Evolutionary conservation across 2,329 filamentous ascomycete species (phyloP).

Genomic region (Phaeosphaeriaceae sp.): DNA sequence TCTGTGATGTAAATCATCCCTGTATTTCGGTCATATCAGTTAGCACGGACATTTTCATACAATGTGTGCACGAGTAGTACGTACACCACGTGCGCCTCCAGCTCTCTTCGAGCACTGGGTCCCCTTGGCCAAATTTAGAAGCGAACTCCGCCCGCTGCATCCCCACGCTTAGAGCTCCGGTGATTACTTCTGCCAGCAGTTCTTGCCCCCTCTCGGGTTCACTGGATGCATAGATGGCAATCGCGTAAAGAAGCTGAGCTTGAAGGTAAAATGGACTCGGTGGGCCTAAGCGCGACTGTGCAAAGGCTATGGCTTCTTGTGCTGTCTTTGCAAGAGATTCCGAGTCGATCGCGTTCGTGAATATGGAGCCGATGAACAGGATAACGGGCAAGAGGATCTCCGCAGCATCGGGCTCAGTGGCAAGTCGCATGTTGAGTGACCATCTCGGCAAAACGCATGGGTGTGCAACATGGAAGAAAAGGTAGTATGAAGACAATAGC

Average conservation of each 20-base stretch:
- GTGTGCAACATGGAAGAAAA: constrained; percentile 26
- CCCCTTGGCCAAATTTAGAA: constrained; percentile 64
- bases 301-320: constrained; percentile 12
- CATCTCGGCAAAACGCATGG: constrained; percentile 27
- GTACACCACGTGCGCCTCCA: constrained; percentile 80
- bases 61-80: not conserved
- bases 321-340: constrained; percentile 45
- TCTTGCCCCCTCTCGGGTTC: constrained; percentile 71
- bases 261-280: constrained; percentile 67
- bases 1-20: constrained; percentile 79
- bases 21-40: not conserved
- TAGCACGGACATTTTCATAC: not conserved
- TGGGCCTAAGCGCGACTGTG: constrained; percentile 6
- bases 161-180: constrained; percentile 76
- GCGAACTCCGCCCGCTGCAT: constrained; percentile 75
- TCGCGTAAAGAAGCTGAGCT: constrained; percentile 74
- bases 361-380: constrained; percentile 61
- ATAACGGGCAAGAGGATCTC: constrained; percentile 52
- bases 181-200: constrained; percentile 71
- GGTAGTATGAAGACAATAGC: constrained; percentile 25
- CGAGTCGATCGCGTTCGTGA: constrained; percentile 51
- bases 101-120: constrained; percentile 76
- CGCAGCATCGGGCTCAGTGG: constrained; percentile 5
- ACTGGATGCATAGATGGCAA: constrained; percentile 76
- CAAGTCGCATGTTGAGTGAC: constrained; percentile 12